Percentiles rank a stretch among this genome's conserved stretches.
Evolutionary conservation across 495 filamentous ascomycete species (phyloP).

Genomic region (Hypoxylon cercidicola): DNA sequence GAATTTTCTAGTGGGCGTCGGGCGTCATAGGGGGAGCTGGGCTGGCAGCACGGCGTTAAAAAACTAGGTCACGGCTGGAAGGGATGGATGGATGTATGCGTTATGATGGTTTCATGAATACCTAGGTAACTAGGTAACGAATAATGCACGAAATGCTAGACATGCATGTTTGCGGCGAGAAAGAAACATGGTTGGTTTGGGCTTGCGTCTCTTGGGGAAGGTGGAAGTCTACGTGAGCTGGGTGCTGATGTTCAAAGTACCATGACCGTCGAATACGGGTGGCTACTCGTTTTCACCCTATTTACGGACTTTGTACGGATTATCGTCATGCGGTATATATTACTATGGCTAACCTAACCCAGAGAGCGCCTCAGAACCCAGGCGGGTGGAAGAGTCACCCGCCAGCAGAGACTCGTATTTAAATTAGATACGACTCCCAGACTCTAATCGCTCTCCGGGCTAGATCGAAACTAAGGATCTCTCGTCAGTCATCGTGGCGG

Average conservation of each 20-base stretch:
- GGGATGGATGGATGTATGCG: slow-evolving; percentile 4
- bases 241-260: too few relatives aligned
- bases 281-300: background rate
- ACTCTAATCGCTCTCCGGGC: background rate
- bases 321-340: slow-evolving; percentile 17
- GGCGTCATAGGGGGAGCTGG: too few relatives aligned
- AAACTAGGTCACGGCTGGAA: too few relatives aligned
- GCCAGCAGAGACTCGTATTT: slow-evolving; percentile 12
- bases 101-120: slow-evolving; percentile 22
- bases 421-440: background rate
- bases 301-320: background rate
- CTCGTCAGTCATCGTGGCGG: too few relatives aligned
- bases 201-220: too few relatives aligned
- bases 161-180: too few relatives aligned
- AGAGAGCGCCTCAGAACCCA: background rate
- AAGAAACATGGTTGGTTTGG: too few relatives aligned
- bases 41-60: too few relatives aligned
- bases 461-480: too few relatives aligned
- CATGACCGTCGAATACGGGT: background rate
- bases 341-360: slow-evolving; percentile 2
- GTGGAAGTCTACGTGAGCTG: too few relatives aligned
- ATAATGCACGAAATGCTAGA: background rate
- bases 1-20: too few relatives aligned
- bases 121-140: background rate
- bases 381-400: background rate